phyloP scores from a whole-genome alignment of 192 early-diverging fungal genomes.

The Mortierella antarctica region DNA sequence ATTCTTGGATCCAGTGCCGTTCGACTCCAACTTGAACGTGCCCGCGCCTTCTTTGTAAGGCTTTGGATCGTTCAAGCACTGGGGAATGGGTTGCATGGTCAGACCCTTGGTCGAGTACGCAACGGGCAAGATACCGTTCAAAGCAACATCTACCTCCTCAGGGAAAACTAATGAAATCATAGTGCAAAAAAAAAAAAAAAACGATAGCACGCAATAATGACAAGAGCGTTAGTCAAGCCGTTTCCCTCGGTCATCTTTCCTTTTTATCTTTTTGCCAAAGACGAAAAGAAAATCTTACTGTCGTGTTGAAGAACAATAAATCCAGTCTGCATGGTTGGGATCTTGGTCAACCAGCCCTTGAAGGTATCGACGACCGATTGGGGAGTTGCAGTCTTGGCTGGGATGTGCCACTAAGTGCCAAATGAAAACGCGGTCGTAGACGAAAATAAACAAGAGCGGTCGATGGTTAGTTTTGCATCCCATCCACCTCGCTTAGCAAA shows the following conservation, averaged over 20 bases:
- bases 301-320: slow-evolving; percentile 65
- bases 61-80: slow-evolving; percentile 45
- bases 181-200: not conserved
- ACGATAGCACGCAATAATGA: not conserved
- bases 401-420: slow-evolving; percentile 25
- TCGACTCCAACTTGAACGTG: slow-evolving; percentile 16
- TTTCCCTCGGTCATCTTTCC: not conserved
- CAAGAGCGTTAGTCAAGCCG: too few species aligned
- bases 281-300: slow-evolving; percentile 12
- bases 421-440: too few species aligned
- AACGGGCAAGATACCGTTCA: slow-evolving; percentile 28
- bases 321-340: slow-evolving; percentile 52
- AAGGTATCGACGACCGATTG: slow-evolving; percentile 37
- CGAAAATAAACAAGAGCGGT: not conserved
- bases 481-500: too few species aligned
- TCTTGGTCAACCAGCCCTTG: slow-evolving; percentile 53
- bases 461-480: not conserved
- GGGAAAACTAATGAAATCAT: slow-evolving; percentile 28
- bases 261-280: not conserved
- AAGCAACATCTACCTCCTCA: slow-evolving; percentile 59
- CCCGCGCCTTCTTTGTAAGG: slow-evolving; percentile 50
- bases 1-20: not conserved
- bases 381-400: slow-evolving; percentile 19
- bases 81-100: slow-evolving; percentile 44
- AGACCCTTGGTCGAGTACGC: slow-evolving; percentile 21